Evolutionary conservation across 2,329 filamentous ascomycete genomes (phyloP).

Genomic region (Colletotrichum horii): DNA sequence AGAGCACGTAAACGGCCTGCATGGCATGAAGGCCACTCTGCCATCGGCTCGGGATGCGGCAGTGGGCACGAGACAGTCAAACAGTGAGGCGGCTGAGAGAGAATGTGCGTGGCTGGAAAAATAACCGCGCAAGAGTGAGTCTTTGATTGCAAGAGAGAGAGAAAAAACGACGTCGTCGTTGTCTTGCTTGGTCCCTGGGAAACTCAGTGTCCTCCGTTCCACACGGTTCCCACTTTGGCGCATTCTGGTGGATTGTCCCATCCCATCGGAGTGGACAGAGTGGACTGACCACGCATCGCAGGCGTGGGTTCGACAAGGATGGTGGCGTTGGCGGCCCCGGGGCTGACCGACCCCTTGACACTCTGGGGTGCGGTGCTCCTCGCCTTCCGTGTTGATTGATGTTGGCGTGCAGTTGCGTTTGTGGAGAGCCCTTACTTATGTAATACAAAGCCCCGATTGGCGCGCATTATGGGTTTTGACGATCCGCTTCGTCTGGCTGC

Average conservation of each 20-base stretch:
- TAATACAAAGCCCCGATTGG: conserved; percentile 8
- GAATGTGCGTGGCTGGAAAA: conserved; percentile 15
- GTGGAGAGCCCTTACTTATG: conserved; percentile 6
- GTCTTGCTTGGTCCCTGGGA: background rate
- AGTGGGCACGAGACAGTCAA: background rate
- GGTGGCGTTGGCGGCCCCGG: background rate
- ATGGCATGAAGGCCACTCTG: background rate
- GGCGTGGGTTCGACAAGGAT: conserved; percentile 12
- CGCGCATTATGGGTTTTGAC: background rate
- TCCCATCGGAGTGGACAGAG: conserved; percentile 16
- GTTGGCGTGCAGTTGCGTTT: background rate
- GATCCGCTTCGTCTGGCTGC: background rate
- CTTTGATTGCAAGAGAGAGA: background rate
- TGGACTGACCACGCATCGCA: conserved; percentile 15
- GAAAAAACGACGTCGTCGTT: background rate
- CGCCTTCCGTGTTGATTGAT: background rate
- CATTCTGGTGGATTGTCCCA: conserved; percentile 11
- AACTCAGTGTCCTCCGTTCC: background rate
- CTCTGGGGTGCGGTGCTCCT: background rate
- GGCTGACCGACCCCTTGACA: background rate
- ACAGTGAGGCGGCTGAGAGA: background rate
- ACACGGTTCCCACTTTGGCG: background rate
- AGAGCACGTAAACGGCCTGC: background rate
- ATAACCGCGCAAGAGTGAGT: background rate
- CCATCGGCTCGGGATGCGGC: background rate